Evolutionary conservation across 345 rosid genomes (phyloP), one percentile per base, ranked within the genome.

Genomic region (Hibiscus mutabilis): DNA sequence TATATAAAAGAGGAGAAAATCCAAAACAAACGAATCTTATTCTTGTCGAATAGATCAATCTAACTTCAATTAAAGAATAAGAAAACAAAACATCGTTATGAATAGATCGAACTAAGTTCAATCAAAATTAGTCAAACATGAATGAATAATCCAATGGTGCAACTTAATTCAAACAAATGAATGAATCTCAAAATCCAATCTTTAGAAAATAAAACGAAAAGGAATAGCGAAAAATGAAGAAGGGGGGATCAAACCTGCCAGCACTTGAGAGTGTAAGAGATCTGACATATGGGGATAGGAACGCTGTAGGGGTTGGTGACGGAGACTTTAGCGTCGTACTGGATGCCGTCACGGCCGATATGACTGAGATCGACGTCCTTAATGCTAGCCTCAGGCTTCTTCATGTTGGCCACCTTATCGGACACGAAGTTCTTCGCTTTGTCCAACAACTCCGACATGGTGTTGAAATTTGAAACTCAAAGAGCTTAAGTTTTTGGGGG

Each of bases 261-360:
- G 60, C 86, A 76, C 97, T 88, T 92, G 89, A 95, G 84, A 31
- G 76, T 47, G 81, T 79, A 95, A 57, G 88, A 78, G 86, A 92
- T 87, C 84, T 90, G 87, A 67, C 97, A 89, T 52, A 95, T 86
- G 66, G 99, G 99, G 46, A 95, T 49, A 4, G 97, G n/a, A 64
- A 72, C 79, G 31, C 79, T 19, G 33, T 95, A 92, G 33, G 99
- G 99, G 66, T 92, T 95, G 61, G 73, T 81, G 49, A 90, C 89
- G 19, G 91, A 74, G 75, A 95, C 84, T 76, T 92, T 80, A 1
- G 99, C 98, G 3, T 25, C 70, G 71, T 89, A 95, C 49, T 85
- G 90, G 18, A 86, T 75, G 47, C 85, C 81, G 74, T 83, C 84
- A 5, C 86, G 85, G 73, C 81, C 80, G 18, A 89, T 84, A 18